These are phyloP conservation scores for Ambrosiella cleistominuta DNA, from an alignment of 2,329 filamentous ascomycete genomes.

Conservation along the genomic window DNA sequence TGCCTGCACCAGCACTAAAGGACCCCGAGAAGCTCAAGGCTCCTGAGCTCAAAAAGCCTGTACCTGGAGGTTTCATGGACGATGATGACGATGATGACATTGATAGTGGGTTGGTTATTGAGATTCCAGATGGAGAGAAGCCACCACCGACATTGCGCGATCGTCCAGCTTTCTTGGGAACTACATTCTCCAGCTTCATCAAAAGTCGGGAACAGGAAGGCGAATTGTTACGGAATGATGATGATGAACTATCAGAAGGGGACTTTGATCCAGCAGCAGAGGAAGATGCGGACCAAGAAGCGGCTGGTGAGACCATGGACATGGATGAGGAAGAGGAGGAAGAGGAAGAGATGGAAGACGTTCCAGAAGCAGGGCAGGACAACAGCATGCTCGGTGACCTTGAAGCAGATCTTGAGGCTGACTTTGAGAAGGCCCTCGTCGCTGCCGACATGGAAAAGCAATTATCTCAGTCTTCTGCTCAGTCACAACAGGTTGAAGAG, in stretches of 20 bases:
- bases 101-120: constrained; percentile 39
- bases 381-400: constrained; percentile 17
- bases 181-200: constrained; percentile 37
- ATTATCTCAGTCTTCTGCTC: constrained; percentile 22
- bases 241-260: constrained; percentile 16
- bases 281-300: constrained; percentile 29
- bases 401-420: constrained; percentile 25
- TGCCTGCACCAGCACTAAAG: constrained; percentile 17
- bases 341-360: constrained; percentile 11
- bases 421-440: constrained; percentile 23
- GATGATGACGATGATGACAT: constrained; percentile 39
- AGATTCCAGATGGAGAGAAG: constrained; percentile 37
- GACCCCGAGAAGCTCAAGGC: constrained; percentile 11
- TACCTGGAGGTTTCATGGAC: constrained; percentile 24
- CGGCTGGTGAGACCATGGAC: constrained; percentile 16
- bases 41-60: constrained; percentile 21
- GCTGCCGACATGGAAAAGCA: constrained; percentile 40
- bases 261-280: constrained; percentile 19
- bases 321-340: constrained; percentile 14
- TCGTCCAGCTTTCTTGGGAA: constrained; percentile 17
- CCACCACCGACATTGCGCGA: constrained; percentile 15
- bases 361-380: constrained; percentile 6
- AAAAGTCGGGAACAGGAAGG: constrained; percentile 23
- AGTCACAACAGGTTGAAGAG: constrained; percentile 20
- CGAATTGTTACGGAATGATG: constrained; percentile 24